phyloP scores from a whole-genome alignment of 768 basidiomycete genomes.

The Leccinum truebloodii region DNA sequence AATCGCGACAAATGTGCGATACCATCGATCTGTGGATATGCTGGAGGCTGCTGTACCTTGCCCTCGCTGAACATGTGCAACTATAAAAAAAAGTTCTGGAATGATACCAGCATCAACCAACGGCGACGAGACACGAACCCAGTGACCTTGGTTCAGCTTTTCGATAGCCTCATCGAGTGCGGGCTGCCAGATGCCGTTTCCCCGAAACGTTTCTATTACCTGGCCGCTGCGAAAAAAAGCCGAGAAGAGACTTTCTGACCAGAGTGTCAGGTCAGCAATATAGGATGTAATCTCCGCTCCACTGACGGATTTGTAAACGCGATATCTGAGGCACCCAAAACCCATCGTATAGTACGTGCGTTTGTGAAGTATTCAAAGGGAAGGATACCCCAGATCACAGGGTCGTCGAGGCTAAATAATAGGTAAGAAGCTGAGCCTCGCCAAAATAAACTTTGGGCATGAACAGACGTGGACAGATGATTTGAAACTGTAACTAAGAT shows the following conservation, averaged over 20 bases:
- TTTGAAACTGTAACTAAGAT: constrained; percentile 66
- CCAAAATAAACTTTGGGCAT: neutral
- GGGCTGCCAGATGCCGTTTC: constrained; percentile 85
- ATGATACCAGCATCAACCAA: constrained; percentile 5
- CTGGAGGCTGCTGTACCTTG: constrained; percentile 74
- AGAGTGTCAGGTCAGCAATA: constrained; percentile 18
- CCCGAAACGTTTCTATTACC: constrained; percentile 89
- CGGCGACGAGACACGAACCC: constrained; percentile 56
- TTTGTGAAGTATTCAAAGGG: constrained; percentile 62
- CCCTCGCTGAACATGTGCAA: constrained; percentile 92
- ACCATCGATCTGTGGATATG: constrained; percentile 46
- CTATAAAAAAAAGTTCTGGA: constrained; percentile 38
- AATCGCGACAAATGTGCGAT: constrained; percentile 64
- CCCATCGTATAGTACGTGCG: constrained; percentile 76
- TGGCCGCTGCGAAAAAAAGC: constrained; percentile 88
- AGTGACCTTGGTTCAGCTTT: constrained; percentile 77
- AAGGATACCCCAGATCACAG: constrained; percentile 84
- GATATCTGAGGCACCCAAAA: constrained; percentile 89
- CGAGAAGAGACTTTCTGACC: constrained; percentile 67
- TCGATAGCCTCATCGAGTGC: constrained; percentile 83
- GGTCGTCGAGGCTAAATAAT: constrained; percentile 69
- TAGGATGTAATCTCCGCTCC: constrained; percentile 1
- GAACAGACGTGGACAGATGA: constrained; percentile 85
- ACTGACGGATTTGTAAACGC: constrained; percentile 92
- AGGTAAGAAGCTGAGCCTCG: constrained; percentile 7